Evolutionary conservation across 768 basidiomycete genomes (phyloP).

Genomic region (Cyathus striatus): DNA sequence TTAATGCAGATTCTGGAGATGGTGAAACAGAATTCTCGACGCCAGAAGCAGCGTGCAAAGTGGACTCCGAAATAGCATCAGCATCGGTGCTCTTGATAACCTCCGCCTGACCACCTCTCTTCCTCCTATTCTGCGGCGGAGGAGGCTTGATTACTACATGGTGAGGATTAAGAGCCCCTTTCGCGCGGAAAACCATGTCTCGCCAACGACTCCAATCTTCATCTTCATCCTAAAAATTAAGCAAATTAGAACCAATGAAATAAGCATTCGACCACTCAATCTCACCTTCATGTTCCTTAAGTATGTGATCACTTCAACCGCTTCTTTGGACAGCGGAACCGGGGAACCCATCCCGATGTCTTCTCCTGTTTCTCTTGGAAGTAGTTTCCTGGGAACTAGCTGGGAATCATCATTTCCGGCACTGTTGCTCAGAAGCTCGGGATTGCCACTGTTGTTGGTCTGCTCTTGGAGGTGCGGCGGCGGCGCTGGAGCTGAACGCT

Average conservation of each 20-base stretch:
- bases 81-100: conserved; percentile 14
- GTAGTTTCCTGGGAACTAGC: conserved; percentile 30
- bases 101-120: conserved; percentile 51
- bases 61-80: conserved; percentile 3
- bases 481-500: conserved; percentile 59
- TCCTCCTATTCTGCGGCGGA: conserved; percentile 57
- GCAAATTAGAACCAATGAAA: no score
- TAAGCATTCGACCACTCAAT: no score
- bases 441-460: conserved; percentile 34
- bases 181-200: conserved; percentile 78
- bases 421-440: conserved; percentile 36
- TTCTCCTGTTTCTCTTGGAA: conserved; percentile 81
- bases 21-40: background rate
- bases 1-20: background rate
- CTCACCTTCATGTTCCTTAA: conserved; percentile 83
- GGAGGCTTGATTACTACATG: conserved; percentile 42
- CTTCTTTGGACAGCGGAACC: conserved; percentile 70
- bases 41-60: conserved; percentile 1
- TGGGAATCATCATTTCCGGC: conserved; percentile 7
- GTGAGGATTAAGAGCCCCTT: conserved; percentile 48
- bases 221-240: conserved; percentile 65
- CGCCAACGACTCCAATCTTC: conserved; percentile 90
- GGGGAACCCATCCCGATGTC: conserved; percentile 89
- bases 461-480: conserved; percentile 39
- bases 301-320: conserved; percentile 71